Percentiles rank a stretch among this genome's conserved stretches.
Evolutionary conservation across 1,139 yeast species (phyloP).

Genomic region (Blastobotrys persicus): DNA sequence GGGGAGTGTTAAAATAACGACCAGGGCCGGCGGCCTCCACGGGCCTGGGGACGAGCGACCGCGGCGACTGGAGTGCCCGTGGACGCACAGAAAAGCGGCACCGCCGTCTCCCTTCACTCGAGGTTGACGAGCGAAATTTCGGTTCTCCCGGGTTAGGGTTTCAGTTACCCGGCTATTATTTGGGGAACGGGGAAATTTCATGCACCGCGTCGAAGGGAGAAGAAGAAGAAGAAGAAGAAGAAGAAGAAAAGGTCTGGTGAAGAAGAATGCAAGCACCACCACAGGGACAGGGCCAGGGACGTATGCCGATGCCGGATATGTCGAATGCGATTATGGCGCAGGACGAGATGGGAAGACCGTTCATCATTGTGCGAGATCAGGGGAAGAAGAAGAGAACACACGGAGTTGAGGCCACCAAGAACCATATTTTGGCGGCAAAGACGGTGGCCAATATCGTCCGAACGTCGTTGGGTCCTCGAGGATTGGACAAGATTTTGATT

Average conservation of each 20-base stretch:
- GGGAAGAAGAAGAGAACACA: conserved; percentile 89
- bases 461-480: conserved; percentile 95
- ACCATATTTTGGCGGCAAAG: conserved; percentile 90
- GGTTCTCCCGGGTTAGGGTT: not conserved
- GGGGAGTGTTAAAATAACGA: no score
- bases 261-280: conserved; percentile 21
- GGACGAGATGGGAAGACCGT: conserved; percentile 98
- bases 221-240: not conserved
- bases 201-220: not conserved
- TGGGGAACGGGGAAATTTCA: not conserved
- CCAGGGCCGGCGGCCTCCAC: no score
- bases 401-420: conserved; percentile 92
- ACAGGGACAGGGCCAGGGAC: conserved; percentile 24
- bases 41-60: no score
- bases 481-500: conserved; percentile 92
- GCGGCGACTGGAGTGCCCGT: no score
- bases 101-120: no score
- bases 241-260: conserved; percentile 12
- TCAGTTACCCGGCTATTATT: not conserved
- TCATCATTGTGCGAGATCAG: conserved; percentile 95
- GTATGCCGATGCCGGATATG: conserved; percentile 83
- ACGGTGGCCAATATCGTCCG: conserved; percentile 90
- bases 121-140: no score
- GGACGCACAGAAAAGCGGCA: no score
- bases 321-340: conserved; percentile 98